phyloP scores from a whole-genome alignment of 1,284 basidiomycete genomes.

The Tranzscheliella williamsii region DNA sequence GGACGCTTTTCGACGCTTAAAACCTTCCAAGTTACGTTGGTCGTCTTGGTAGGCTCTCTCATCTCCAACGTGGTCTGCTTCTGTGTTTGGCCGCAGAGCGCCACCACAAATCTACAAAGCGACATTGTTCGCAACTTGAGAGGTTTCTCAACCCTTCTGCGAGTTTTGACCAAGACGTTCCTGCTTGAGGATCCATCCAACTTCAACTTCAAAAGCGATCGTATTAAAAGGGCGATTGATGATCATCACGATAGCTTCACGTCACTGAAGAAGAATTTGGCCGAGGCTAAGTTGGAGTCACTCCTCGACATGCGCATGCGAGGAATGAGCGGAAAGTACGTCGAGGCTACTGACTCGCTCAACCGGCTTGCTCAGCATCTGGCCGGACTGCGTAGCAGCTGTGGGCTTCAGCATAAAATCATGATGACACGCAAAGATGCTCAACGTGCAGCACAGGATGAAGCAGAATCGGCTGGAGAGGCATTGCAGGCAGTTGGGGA shows the following conservation, averaged over 20 bases:
- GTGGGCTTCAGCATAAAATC: slow-evolving; percentile 51
- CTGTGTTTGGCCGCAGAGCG: slow-evolving; percentile 78
- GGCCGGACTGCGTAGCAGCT: slow-evolving; percentile 49
- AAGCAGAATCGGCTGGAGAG: not conserved
- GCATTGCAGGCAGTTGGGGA: not conserved
- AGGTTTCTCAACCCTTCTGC: slow-evolving; percentile 50
- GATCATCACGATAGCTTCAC: slow-evolving; percentile 55
- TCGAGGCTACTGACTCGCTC: slow-evolving; percentile 45
- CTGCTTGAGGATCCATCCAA: slow-evolving; percentile 51
- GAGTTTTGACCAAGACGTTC: slow-evolving; percentile 55
- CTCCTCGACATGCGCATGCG: slow-evolving; percentile 49
- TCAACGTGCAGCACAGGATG: slow-evolving; percentile 8
- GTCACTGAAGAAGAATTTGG: slow-evolving; percentile 51
- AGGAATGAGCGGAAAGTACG: slow-evolving; percentile 38
- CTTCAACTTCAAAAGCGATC: slow-evolving; percentile 47
- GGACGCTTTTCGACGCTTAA: slow-evolving; percentile 59
- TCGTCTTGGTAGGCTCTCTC: slow-evolving; percentile 74
- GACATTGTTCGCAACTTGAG: slow-evolving; percentile 49
- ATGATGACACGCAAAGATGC: slow-evolving; percentile 35
- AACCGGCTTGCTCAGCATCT: slow-evolving; percentile 55
- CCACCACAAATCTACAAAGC: slow-evolving; percentile 76
- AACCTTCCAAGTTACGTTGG: slow-evolving; percentile 64
- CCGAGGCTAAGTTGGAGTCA: slow-evolving; percentile 51
- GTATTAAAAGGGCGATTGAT: slow-evolving; percentile 52
- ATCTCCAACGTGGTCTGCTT: slow-evolving; percentile 85